phyloP scores from a whole-genome alignment of 1,284 basidiomycete genomes.

The Boletellus deceptivus region DNA sequence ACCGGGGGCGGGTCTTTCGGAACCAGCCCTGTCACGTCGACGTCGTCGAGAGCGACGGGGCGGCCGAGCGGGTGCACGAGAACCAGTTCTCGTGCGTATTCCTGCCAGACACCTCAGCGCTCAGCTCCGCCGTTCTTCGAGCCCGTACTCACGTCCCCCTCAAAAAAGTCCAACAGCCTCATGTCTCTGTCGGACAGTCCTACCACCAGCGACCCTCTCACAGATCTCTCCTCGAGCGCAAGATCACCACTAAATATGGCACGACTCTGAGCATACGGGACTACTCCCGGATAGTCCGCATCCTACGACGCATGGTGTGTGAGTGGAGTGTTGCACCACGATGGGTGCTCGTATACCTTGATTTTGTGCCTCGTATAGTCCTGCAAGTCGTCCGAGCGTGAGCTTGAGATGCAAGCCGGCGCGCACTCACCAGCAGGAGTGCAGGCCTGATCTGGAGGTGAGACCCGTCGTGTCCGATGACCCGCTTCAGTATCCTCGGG shows the following conservation, averaged over 20 bases:
- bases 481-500: constrained; percentile 62
- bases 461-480: constrained; percentile 57
- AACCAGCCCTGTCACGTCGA: constrained; percentile 28
- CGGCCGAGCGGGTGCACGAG: constrained; percentile 53
- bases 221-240: constrained; percentile 48
- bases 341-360: constrained; percentile 33
- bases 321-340: constrained; percentile 1
- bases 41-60: constrained; percentile 37
- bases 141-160: constrained; percentile 65
- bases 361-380: constrained; percentile 76
- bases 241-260: constrained; percentile 46
- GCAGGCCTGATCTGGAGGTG: constrained; percentile 58
- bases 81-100: constrained; percentile 63
- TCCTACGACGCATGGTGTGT: constrained; percentile 35
- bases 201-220: constrained; percentile 68
- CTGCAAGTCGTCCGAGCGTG: constrained; percentile 34
- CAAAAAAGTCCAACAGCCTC: constrained; percentile 66
- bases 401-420: constrained; percentile 3
- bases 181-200: constrained; percentile 65
- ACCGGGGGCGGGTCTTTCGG: constrained; percentile 43
- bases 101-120: constrained; percentile 41
- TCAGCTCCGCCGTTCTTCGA: background rate
- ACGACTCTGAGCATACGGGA: constrained; percentile 51
- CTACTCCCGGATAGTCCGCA: constrained; percentile 79
- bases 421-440: constrained; percentile 43